Evolutionary conservation across 306 rosid genomes (phyloP), one percentile per base, ranked within the genome.

Genomic region (Castanospermum australe): DNA sequence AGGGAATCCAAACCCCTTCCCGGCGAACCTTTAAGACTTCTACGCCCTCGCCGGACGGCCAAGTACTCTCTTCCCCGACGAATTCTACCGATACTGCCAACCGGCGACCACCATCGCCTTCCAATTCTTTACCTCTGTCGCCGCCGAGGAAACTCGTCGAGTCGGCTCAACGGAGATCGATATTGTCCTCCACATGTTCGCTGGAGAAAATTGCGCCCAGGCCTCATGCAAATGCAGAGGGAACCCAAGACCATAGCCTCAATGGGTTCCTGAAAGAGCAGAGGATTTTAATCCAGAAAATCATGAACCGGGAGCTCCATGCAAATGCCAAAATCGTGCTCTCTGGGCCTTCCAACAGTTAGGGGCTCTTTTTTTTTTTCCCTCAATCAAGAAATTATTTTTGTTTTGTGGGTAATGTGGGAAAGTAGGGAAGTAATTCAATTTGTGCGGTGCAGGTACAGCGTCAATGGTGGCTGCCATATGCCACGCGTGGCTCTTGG

Each of bases 391-490:
- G 18, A 7, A 30, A 10, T 24, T 11, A 13, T 4, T 8, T 6
- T 39, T 5, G 5, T 13, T 13, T 38, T 59, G 5, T 28, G 3
- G 24, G 2, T 28, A 39, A 38, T 59, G 30, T 5, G 20, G 13
- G 45, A 54, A 48, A 68, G 62, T 28, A 63, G 54, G 65, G 44
- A 32, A 69, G 18, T 62, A 67, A 50, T 42, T 63, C 17, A 55
- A 35, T 77, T 39, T 77, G 81, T 56, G 25, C 75, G 78, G 82
- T 87, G 78, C 67, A 92, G 96, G 96, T 79, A 88, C 97, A 5
- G 83, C 94, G 63, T 89, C 98, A 7, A 92, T 94, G 97, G 94
- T 88, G 69, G 92, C 97, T 1, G 92, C 96, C 5, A 84, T 94
- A 67, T 92, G 98, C 65, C 89, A 90, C 6, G 86, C 94, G 2